Conservation (phyloP, 495 filamentous ascomycete species). For the Podospora australis region DNA sequence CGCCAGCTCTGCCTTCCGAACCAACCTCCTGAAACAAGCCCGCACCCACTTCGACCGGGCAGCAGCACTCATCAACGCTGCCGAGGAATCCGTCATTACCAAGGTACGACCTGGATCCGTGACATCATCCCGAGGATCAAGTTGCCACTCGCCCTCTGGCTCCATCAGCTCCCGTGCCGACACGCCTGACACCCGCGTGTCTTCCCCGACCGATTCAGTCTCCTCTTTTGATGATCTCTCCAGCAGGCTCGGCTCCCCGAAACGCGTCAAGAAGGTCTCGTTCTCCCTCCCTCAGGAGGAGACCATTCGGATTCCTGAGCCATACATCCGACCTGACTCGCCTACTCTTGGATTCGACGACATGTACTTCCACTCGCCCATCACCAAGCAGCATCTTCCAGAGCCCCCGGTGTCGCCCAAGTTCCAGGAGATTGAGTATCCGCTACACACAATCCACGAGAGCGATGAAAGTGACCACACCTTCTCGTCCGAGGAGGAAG, state of each 20-base stretch:
- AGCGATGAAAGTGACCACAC: constrained; percentile 4
- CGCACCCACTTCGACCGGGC: constrained; percentile 42
- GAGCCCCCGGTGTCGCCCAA: constrained; percentile 11
- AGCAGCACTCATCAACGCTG: constrained; percentile 32
- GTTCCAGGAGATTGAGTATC: constrained; percentile 23
- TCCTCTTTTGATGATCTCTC: constrained; percentile 33
- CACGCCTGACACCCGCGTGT: constrained; percentile 32
- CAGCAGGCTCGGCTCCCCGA: constrained; percentile 20
- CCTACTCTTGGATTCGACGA: constrained; percentile 40
- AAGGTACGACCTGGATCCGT: constrained; percentile 28
- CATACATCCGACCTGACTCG: constrained; percentile 41
- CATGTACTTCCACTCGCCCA: constrained; percentile 22
- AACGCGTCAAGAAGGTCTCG: constrained; percentile 45
- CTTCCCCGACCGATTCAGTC: constrained; percentile 39
- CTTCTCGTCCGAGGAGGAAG: constrained; percentile 1
- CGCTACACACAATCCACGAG: constrained; percentile 16
- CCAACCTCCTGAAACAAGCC: constrained; percentile 41
- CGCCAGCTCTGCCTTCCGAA: constrained; percentile 34
- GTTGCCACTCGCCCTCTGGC: constrained; percentile 38
- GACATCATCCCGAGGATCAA: constrained; percentile 31
- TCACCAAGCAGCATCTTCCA: constrained; percentile 16
- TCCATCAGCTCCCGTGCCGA: constrained; percentile 40
- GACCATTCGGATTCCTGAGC: constrained; percentile 29
- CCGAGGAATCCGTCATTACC: constrained; percentile 31
- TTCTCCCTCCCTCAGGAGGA: constrained; percentile 39